A percentile compares a stretch with the other conserved stretches of the same genome.
These are phyloP conservation scores for Prunus fruticosa DNA, from an alignment of 306 rosid genomes.

Conservation along the genomic window DNA sequence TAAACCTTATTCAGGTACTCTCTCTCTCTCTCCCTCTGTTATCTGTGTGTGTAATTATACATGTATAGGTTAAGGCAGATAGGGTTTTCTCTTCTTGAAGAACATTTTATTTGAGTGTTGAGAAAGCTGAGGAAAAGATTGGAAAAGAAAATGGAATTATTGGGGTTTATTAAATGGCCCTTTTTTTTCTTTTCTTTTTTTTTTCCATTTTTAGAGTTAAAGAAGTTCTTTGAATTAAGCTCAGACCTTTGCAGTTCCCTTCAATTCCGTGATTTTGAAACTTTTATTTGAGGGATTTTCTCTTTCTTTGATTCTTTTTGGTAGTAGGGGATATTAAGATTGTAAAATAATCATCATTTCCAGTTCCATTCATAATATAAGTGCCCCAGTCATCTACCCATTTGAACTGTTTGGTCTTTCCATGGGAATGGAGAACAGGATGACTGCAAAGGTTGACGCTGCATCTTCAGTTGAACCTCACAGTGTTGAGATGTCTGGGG, in stretches of 20 bases:
- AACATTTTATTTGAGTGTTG: background rate
- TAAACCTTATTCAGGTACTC: conserved; percentile 1
- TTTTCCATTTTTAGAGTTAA: background rate
- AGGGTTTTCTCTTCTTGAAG: background rate
- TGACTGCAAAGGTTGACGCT: conserved; percentile 47
- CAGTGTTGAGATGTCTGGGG: conserved; percentile 51
- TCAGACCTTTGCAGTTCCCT: background rate
- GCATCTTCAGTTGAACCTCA: conserved; percentile 40
- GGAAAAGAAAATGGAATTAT: background rate
- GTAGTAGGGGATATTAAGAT: too few relatives aligned
- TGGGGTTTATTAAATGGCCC: background rate
- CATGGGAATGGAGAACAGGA: conserved; percentile 18
- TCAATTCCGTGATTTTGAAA: background rate
- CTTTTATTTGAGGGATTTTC: background rate
- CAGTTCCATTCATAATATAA: too few relatives aligned
- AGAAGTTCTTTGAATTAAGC: conserved; percentile 6
- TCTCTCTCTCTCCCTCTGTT: background rate
- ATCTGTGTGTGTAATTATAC: background rate
- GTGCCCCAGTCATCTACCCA: too few relatives aligned
- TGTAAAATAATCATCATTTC: too few relatives aligned
- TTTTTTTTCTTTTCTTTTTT: background rate
- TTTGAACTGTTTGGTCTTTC: too few relatives aligned
- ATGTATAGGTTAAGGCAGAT: background rate
- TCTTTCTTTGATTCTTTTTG: too few relatives aligned
- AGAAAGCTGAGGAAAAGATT: background rate